Evolutionary conservation across 225 moss, liverwort and hornwort species (phyloP).

Genomic region (Asterella californica): DNA sequence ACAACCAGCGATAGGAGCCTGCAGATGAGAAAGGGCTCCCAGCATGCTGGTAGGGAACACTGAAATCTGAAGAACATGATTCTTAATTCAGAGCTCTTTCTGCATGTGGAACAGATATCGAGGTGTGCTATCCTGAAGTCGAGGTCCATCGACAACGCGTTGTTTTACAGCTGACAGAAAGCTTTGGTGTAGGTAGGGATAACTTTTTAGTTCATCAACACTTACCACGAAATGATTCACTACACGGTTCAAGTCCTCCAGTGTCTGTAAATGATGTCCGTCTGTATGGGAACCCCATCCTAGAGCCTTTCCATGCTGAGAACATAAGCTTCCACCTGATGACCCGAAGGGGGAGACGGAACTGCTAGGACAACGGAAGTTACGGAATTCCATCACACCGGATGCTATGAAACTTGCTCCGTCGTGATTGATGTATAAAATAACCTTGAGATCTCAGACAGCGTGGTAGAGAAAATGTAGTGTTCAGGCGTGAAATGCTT

Average conservation of each 20-base stretch:
- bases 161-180: background rate
- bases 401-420: slow-evolving; percentile 6
- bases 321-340: slow-evolving; percentile 22
- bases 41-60: slow-evolving; percentile 26
- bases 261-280: slow-evolving; percentile 11
- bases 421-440: background rate
- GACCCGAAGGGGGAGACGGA: slow-evolving; percentile 20
- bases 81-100: background rate
- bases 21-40: slow-evolving; percentile 22
- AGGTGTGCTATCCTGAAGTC: background rate
- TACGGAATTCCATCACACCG: slow-evolving; percentile 19
- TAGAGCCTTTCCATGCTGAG: slow-evolving; percentile 22
- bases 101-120: background rate
- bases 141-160: background rate
- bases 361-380: slow-evolving; percentile 20
- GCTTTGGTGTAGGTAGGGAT: background rate
- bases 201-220: slow-evolving; percentile 16
- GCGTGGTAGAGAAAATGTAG: background rate
- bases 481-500: background rate
- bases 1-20: slow-evolving; percentile 20
- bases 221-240: slow-evolving; percentile 22
- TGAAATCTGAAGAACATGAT: background rate
- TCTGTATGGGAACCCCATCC: slow-evolving; percentile 12
- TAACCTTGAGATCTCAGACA: slow-evolving; percentile 14
- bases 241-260: slow-evolving; percentile 26